A percentile compares a stretch with the other conserved stretches of the same genome.
These are phyloP conservation scores for Aureobasidium namibiae DNA, from an alignment of 2,329 filamentous ascomycete species.

Conservation along the genomic window DNA sequence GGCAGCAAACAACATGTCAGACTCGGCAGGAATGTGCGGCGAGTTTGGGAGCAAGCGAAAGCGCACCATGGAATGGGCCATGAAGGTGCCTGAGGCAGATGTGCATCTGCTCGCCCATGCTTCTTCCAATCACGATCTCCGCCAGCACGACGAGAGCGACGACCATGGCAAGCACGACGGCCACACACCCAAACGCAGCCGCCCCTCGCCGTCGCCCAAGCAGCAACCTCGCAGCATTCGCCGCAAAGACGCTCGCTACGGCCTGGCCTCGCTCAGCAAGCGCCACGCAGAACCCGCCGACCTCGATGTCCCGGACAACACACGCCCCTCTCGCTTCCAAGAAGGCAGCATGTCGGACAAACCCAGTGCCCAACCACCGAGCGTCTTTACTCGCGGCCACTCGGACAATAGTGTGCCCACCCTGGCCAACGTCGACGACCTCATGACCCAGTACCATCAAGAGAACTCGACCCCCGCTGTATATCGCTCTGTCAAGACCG, in stretches of 20 bases:
- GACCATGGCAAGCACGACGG: neutral
- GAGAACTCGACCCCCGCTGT: neutral
- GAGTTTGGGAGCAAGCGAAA: slow-evolving; percentile 9
- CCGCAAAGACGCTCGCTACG: slow-evolving; percentile 26
- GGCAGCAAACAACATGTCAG: slow-evolving; percentile 2
- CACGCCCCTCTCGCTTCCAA: slow-evolving; percentile 55
- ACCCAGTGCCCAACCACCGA: slow-evolving; percentile 61
- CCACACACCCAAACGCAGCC: slow-evolving; percentile 15
- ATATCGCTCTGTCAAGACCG: neutral
- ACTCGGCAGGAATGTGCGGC: slow-evolving; percentile 7
- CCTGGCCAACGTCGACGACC: slow-evolving; percentile 28
- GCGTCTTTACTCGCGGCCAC: slow-evolving; percentile 50
- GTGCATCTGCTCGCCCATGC: neutral
- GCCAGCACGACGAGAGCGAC: neutral
- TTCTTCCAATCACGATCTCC: neutral
- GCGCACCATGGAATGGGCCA: slow-evolving; percentile 10
- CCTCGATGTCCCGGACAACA: slow-evolving; percentile 10
- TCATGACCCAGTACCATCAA: slow-evolving; percentile 32
- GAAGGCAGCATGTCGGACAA: slow-evolving; percentile 87
- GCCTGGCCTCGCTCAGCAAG: slow-evolving; percentile 27
- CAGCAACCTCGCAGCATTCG: slow-evolving; percentile 23
- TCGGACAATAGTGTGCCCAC: slow-evolving; percentile 17
- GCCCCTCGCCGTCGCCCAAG: slow-evolving; percentile 14
- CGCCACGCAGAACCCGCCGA: slow-evolving; percentile 21
- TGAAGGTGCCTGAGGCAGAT: slow-evolving; percentile 5